Evolutionary conservation across 2,329 filamentous ascomycete species (phyloP), one percentile per base, ranked within the genome.

Genomic region (Graphilbum ipis-grandicollis): DNA sequence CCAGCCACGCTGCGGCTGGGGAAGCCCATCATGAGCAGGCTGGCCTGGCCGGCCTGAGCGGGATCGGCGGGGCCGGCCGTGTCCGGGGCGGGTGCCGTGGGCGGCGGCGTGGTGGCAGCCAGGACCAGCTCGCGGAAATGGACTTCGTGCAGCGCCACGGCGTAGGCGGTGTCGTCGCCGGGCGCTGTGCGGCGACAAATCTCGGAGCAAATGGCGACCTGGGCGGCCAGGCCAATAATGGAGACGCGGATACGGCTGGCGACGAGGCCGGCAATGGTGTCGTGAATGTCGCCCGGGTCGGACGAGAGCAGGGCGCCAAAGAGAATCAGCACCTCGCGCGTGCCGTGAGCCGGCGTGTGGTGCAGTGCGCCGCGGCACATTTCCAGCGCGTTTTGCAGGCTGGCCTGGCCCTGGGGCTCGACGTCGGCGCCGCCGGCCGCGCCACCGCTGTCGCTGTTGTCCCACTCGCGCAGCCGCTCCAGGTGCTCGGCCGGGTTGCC

Each of bases 11-110:
- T 80, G 28, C 86, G 72, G 6, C 83, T 92, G 0, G 90, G 90
- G 50, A 98, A 98, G 5, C 90, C 90, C 88, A 98, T 98, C 81
- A 93, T 92, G 19, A 98, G 70, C 30, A 98, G 63, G 38, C 70
- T 75, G 1, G 72, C 66, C 9, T 65, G 33, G 41, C 38, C 30
- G 32, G 34, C 31, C 66, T 48, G 70, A 65, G 44, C 31, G 3
- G 31, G 70, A 67, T 30, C 56, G 3, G 75, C 71, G 38, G 81
- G 73, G 12, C 85, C 82, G 15, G 85, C 78, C 0, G n/a, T n/a
- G n/a, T n/a, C n/a, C n/a, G n/a, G n/a, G n/a, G n/a, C n/a, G n/a
- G n/a, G n/a, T n/a, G n/a, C n/a, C n/a, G n/a, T n/a, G n/a, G n/a
- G n/a, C n/a, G 88, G 90, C 1, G 90, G 90, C 3, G 84, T 94